A percentile compares a stretch with the other conserved stretches of the same genome.
Evolutionary conservation across 257 asterid genomes (phyloP).

Genomic region (Phtheirospermum japonicum): DNA sequence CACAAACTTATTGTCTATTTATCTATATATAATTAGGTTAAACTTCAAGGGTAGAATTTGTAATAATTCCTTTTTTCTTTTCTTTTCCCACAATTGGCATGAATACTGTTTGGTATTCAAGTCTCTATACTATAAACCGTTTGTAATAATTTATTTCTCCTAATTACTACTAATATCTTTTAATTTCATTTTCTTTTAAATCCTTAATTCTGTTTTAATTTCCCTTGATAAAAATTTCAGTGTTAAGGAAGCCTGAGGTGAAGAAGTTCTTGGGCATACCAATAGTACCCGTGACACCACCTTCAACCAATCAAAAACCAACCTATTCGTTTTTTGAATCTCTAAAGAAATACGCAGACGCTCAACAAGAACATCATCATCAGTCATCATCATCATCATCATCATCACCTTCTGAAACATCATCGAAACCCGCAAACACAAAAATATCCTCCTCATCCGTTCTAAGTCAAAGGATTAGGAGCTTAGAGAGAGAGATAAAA

Average conservation of each 20-base stretch:
- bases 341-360: slow-evolving; percentile 55
- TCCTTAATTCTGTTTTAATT: not conserved
- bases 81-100: too few relatives aligned
- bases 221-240: slow-evolving; percentile 34
- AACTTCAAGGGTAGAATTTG: not conserved
- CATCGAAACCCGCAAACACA: slow-evolving; percentile 38
- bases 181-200: not conserved
- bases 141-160: not conserved
- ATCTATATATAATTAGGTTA: not conserved
- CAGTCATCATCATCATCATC: slow-evolving; percentile 22
- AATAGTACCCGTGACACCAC: slow-evolving; percentile 38
- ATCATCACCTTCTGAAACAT: slow-evolving; percentile 31
- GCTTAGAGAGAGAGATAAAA: slow-evolving; percentile 75
- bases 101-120: not conserved
- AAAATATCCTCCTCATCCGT: slow-evolving; percentile 46
- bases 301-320: slow-evolving; percentile 36
- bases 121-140: not conserved
- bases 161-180: too few relatives aligned
- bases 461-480: slow-evolving; percentile 63
- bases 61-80: not conserved
- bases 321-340: slow-evolving; percentile 52
- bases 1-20: not conserved
- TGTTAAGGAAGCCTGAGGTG: slow-evolving; percentile 57
- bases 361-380: slow-evolving; percentile 35
- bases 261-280: slow-evolving; percentile 77